Percentiles rank a stretch among this genome's conserved stretches.
Conservation (phyloP, 345 rosid genomes). For the Acer saccharum region DNA sequence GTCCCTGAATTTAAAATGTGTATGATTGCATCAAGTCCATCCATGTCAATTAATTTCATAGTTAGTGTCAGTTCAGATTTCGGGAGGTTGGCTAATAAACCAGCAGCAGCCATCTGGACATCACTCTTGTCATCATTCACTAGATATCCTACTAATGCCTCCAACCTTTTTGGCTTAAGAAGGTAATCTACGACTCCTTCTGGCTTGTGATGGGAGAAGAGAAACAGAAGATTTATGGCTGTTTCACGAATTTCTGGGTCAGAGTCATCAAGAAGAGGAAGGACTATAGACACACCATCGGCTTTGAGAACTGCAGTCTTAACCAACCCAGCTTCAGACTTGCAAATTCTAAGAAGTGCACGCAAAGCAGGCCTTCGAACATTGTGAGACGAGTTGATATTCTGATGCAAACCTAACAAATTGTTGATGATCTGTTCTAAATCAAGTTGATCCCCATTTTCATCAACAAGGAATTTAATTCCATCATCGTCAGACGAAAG, state of each 20-base stretch:
- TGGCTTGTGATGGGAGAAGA: constrained; percentile 59
- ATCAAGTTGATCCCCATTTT: constrained; percentile 45
- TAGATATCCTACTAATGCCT: constrained; percentile 61
- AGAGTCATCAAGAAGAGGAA: constrained; percentile 63
- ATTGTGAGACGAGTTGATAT: constrained; percentile 29
- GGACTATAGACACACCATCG: constrained; percentile 47
- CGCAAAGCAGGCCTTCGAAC: constrained; percentile 49
- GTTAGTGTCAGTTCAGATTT: constrained; percentile 54
- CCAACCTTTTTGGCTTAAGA: constrained; percentile 58
- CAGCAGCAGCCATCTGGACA: constrained; percentile 70
- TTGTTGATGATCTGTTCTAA: constrained; percentile 42
- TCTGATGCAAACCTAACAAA: constrained; percentile 51
- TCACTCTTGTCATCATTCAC: constrained; percentile 55
- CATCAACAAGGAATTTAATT: constrained; percentile 53
- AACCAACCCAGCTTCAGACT: constrained; percentile 47
- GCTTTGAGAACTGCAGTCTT: constrained; percentile 62
- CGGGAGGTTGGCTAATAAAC: constrained; percentile 68
- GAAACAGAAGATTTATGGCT: constrained; percentile 59
- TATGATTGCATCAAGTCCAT: constrained; percentile 48
- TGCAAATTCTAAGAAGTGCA: constrained; percentile 55
- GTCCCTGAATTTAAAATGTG: constrained; percentile 45
- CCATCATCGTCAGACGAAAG: constrained; percentile 50
- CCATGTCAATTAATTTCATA: constrained; percentile 48
- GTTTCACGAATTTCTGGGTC: constrained; percentile 53
- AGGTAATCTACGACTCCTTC: constrained; percentile 62